Base-by-base conservation (phyloP, 768 basidiomycete species). In the Termitomyces sp. region DNA sequence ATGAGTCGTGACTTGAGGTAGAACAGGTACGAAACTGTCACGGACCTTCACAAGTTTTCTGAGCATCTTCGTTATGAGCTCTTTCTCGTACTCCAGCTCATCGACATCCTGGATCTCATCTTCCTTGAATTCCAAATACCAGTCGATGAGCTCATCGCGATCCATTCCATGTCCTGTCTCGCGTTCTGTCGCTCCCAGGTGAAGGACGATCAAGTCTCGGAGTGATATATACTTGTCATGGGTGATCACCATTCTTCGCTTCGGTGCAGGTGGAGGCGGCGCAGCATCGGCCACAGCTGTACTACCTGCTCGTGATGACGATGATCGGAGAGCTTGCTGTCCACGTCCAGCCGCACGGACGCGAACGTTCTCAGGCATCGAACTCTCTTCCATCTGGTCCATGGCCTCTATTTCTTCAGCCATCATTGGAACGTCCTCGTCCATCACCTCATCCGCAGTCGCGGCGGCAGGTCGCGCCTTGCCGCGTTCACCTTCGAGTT, bases 41-140 rank as follows among this genome's bases (percentile, higher is more conserved):
- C 77, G 53, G 57, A 94, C 95, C 85, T 95, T 96, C 60, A 95
- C 89, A 53, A 99, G 74, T 70, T 92, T 95, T 62, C 76, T 81
- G 60, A 99, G 69, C 65, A 97, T 85, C 72, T 98, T 99, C 40
- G 81, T 83, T 57, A 98, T 83, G 48, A 99, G 76, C 68, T 93
- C 92, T 63, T 87, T 87, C 71, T 98, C 90, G 61, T 89, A 88
- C 62, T 98, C 93, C 17, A 97, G 72, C 63, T 95, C 87, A 52
- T 94, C 93, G 5, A 93, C 79, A 51, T 88, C 85, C 59, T 87
- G 81, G 38, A 98, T 74, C 58, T 93, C 88, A 9, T 77, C 74
- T 69, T 99, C 97, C 68, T 84, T 88, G 60, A 82, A 71, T 73
- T 99, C 97, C 53, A 98, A 80, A 66, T 98, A 98, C 95, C 93